Percentiles rank a stretch among this genome's conserved stretches.
phyloP scores from a whole-genome alignment of 768 basidiomycete genomes.

The Plicaturopsis crispa region DNA sequence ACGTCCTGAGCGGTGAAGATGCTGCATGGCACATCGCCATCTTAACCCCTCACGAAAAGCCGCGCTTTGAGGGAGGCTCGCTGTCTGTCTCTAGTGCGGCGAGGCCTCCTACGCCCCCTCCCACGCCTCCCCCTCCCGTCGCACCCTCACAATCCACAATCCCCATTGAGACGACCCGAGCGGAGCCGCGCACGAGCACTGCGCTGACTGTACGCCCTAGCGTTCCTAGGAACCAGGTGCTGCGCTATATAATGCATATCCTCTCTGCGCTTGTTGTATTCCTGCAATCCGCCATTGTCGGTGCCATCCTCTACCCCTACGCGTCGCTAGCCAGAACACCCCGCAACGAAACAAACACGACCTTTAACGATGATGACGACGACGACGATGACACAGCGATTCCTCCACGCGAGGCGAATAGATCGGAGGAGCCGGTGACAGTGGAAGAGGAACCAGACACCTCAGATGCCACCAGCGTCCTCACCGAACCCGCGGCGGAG shows the following conservation, averaged over 20 bases:
- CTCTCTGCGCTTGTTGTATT: slow-evolving; percentile 3
- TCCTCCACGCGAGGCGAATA: background rate
- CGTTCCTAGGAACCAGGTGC: too few relatives aligned
- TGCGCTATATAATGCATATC: too few relatives aligned
- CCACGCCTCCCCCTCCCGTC: slow-evolving; percentile 29
- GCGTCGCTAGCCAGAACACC: background rate
- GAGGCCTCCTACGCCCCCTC: slow-evolving; percentile 23
- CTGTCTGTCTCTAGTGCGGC: slow-evolving; percentile 5
- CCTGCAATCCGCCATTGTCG: slow-evolving; percentile 11
- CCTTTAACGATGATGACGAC: background rate
- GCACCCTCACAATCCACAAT: slow-evolving; percentile 10
- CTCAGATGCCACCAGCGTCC: slow-evolving; percentile 1
- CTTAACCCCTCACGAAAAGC: slow-evolving; percentile 21
- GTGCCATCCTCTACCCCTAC: slow-evolving; percentile 5
- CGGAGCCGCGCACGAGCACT: background rate
- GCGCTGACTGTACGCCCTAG: too few relatives aligned
- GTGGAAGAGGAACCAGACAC: slow-evolving; percentile 2
- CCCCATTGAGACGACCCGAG: background rate
- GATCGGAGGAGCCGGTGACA: slow-evolving; percentile 4
- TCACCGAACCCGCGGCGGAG: slow-evolving; percentile 4
- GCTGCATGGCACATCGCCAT: slow-evolving; percentile 25
- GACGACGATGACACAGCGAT: slow-evolving; percentile 1
- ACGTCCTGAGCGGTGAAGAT: slow-evolving; percentile 12
- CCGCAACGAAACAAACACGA: too few relatives aligned
- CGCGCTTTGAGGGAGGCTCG: too few relatives aligned